Conservation (phyloP, 495 filamentous ascomycete species). For the Aspergillus sclerotiicarbonarius region DNA sequence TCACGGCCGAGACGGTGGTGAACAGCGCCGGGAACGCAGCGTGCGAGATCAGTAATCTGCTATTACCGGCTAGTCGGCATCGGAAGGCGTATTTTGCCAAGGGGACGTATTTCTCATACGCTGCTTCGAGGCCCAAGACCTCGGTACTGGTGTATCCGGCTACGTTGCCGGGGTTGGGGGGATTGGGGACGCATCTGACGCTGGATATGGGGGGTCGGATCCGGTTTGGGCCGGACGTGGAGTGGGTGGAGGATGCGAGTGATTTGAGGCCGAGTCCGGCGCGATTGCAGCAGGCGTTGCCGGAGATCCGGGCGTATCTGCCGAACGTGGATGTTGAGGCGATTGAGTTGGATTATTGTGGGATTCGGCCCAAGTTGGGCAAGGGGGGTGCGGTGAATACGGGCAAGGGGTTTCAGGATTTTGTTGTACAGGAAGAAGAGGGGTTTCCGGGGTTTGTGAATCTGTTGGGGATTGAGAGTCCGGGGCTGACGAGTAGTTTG, state of each 20-base stretch:
- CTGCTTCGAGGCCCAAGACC: constrained; percentile 60
- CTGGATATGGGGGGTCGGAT: constrained; percentile 83
- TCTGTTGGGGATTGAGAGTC: constrained; percentile 90
- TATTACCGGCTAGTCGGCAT: constrained; percentile 61
- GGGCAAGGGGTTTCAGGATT: constrained; percentile 74
- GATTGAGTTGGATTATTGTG: constrained; percentile 82
- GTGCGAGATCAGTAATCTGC: constrained; percentile 74
- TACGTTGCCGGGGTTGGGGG: constrained; percentile 73
- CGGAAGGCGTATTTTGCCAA: constrained; percentile 78
- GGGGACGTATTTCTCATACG: constrained; percentile 92
- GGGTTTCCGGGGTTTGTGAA: constrained; percentile 88
- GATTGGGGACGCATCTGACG: constrained; percentile 90
- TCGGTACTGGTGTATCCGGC: constrained; percentile 83
- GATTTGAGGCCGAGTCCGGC: constrained; percentile 54
- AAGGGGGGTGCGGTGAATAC: constrained; percentile 55
- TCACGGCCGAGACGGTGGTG: constrained; percentile 73
- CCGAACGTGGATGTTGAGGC: constrained; percentile 64
- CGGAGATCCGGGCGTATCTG: constrained; percentile 75
- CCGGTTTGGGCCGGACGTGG: constrained; percentile 92
- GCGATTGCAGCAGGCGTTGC: constrained; percentile 64
- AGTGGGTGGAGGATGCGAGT: constrained; percentile 73
- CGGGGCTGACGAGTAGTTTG: constrained; percentile 84
- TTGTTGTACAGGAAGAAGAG: constrained; percentile 77
- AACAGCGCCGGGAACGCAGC: constrained; percentile 86
- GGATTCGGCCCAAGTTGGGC: constrained; percentile 83